Conservation (phyloP, 331 rosid species). For the Rosa hybrid region DNA sequence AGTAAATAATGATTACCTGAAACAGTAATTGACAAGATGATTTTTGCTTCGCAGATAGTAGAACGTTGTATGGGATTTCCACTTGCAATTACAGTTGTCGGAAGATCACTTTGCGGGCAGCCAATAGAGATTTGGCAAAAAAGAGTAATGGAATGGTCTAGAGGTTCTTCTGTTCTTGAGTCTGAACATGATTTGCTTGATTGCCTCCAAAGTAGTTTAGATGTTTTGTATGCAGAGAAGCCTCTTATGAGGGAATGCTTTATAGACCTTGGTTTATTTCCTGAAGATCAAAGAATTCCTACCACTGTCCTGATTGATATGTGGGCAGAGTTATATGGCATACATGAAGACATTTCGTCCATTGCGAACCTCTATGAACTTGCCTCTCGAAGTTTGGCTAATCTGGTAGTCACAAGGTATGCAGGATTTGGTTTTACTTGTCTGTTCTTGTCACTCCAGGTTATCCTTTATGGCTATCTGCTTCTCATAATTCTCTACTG, state of each 20-base stretch:
- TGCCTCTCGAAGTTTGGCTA: slow-evolving; percentile 37
- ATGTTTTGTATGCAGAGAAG: slow-evolving; percentile 26
- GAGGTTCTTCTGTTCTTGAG: slow-evolving; percentile 36
- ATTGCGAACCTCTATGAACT: slow-evolving; percentile 38
- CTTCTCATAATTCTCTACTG: not conserved
- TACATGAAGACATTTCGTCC: slow-evolving; percentile 36
- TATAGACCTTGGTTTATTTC: slow-evolving; percentile 59
- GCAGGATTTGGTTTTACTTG: not conserved
- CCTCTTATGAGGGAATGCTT: slow-evolving; percentile 48
- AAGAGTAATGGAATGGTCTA: slow-evolving; percentile 28
- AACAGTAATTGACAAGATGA: too few relatives aligned
- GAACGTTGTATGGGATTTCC: slow-evolving; percentile 49
- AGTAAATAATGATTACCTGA: too few relatives aligned
- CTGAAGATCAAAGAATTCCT: slow-evolving; percentile 54
- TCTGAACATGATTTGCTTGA: slow-evolving; percentile 31
- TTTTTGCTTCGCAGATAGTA: slow-evolving; percentile 45
- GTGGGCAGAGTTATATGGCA: slow-evolving; percentile 45
- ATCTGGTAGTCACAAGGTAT: slow-evolving; percentile 50
- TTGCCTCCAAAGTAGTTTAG: slow-evolving; percentile 42
- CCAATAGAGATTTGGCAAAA: slow-evolving; percentile 32
- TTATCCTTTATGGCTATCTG: not conserved
- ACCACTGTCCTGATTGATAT: slow-evolving; percentile 59
- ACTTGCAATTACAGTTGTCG: slow-evolving; percentile 48
- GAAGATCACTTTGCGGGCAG: slow-evolving; percentile 33
- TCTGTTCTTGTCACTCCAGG: not conserved